These are phyloP conservation scores for Vigna trinervia DNA, from an alignment of 306 rosid genomes.

Conservation along the genomic window DNA sequence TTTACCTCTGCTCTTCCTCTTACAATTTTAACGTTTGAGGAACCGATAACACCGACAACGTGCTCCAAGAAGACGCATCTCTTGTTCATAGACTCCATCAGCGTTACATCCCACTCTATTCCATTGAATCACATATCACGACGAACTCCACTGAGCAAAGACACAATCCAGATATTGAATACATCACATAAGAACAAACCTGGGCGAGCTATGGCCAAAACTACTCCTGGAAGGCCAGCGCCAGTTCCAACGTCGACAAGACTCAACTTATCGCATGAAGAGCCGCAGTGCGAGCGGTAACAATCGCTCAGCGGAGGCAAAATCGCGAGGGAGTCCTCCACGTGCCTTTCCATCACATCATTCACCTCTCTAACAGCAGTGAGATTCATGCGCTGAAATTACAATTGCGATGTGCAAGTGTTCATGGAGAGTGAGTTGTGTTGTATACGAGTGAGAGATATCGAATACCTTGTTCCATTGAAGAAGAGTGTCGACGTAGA, in stretches of 20 bases:
- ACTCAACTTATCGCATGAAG: conserved; percentile 47
- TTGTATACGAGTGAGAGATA: not conserved
- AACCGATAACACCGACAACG: conserved; percentile 61
- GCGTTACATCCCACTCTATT: conserved; percentile 80
- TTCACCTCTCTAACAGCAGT: conserved; percentile 72
- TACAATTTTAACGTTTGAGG: conserved; percentile 73
- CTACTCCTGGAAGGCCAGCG: conserved; percentile 88
- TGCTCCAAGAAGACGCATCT: conserved; percentile 90
- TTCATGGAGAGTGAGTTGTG: not conserved
- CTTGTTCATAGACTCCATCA: conserved; percentile 87
- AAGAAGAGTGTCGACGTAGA: conserved; percentile 82
- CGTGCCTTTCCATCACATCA: conserved; percentile 91
- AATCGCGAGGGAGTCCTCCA: conserved; percentile 89
- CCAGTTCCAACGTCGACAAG: conserved; percentile 92
- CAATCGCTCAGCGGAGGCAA: conserved; percentile 62
- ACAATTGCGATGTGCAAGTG: not conserved
- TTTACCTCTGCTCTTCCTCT: conserved; percentile 97
- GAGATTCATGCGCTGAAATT: conserved; percentile 80
- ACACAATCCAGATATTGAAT: not conserved
- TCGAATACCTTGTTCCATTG: conserved; percentile 85
- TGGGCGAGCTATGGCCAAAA: conserved; percentile 90
- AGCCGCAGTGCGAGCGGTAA: conserved; percentile 52
- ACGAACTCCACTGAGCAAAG: conserved; percentile 6
- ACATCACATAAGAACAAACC: conserved; percentile 50
- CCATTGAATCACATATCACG: conserved; percentile 33